These are phyloP conservation scores for Arachis stenosperma DNA, from an alignment of 306 rosid genomes.

Conservation along the genomic window DNA sequence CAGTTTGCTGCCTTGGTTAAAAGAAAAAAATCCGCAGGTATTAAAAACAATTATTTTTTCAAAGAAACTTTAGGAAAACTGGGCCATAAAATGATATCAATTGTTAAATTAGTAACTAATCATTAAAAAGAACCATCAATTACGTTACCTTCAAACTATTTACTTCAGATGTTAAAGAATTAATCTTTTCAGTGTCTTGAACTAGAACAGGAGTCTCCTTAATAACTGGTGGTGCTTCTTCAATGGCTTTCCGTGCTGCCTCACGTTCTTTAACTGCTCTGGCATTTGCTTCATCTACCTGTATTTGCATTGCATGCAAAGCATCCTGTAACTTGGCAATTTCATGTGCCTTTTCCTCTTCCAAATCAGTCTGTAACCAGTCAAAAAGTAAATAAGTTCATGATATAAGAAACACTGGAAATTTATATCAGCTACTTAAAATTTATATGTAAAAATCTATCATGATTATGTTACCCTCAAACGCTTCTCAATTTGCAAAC, in stretches of 20 bases:
- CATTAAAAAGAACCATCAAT: not conserved
- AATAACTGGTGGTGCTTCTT: conserved; percentile 97
- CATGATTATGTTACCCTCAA: conserved; percentile 69
- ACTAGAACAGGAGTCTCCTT: conserved; percentile 96
- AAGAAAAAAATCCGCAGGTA: conserved; percentile 8
- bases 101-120: not conserved
- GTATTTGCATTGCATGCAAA: conserved; percentile 79
- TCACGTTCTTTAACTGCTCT: conserved; percentile 83
- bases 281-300: conserved; percentile 92
- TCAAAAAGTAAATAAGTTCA: conserved; percentile 28
- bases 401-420: conserved; percentile 22
- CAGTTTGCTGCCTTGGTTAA: conserved; percentile 4
- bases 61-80: conserved; percentile 18
- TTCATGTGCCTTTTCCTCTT: conserved; percentile 95
- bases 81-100: conserved; percentile 26
- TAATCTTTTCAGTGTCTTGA: conserved; percentile 90
- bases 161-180: conserved; percentile 76
- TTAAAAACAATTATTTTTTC: not conserved
- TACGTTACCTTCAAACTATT: conserved; percentile 77
- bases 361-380: conserved; percentile 84
- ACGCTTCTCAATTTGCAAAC: conserved; percentile 97
- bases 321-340: conserved; percentile 73
- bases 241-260: conserved; percentile 79
- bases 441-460: conserved; percentile 16
- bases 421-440: conserved; percentile 25